Evolutionary conservation across 2,329 filamentous ascomycete species (phyloP).

Genomic region (Cercospora beticola): DNA sequence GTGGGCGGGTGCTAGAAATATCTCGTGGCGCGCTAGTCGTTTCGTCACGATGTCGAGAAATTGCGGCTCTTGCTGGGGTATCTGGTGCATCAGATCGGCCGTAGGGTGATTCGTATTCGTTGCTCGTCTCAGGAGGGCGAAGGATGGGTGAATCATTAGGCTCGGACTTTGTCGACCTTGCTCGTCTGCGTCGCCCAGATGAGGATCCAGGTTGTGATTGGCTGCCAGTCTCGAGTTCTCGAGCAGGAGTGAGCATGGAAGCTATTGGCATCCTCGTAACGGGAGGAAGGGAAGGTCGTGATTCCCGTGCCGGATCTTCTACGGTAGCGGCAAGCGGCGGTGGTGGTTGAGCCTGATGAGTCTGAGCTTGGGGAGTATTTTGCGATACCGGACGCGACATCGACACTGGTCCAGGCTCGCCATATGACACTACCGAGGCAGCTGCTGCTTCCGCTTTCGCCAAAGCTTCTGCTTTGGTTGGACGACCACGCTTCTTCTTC

Average conservation of each 20-base stretch:
- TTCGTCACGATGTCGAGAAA: constrained; percentile 32
- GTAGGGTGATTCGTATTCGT: constrained; percentile 33
- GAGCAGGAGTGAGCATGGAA: constrained; percentile 36
- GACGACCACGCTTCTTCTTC: constrained; percentile 51
- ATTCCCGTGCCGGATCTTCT: constrained; percentile 24
- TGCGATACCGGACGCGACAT: constrained; percentile 21
- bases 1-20: constrained; percentile 3
- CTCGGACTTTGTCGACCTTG: constrained; percentile 30
- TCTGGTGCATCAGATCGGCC: constrained; percentile 27
- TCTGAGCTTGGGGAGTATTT: constrained; percentile 13
- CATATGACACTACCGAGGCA: constrained; percentile 32
- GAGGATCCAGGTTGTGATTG: constrained; percentile 33
- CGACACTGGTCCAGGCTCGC: constrained; percentile 42
- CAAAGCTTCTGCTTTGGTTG: constrained; percentile 50
- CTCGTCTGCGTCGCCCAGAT: constrained; percentile 35
- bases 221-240: constrained; percentile 30
- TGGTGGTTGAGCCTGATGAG: not conserved
- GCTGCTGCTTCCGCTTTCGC: constrained; percentile 43
- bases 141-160: constrained; percentile 19
- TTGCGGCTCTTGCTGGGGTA: constrained; percentile 30
- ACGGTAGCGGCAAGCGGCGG: constrained; percentile 7
- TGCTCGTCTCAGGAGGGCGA: constrained; percentile 9
- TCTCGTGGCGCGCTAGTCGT: constrained; percentile 10
- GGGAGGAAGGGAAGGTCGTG: constrained; percentile 18
- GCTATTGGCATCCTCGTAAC: constrained; percentile 38